Percentiles rank a stretch among this genome's conserved stretches.
Evolutionary conservation across 495 filamentous ascomycete genomes (phyloP).

Genomic region (Lasiosphaeris hirsuta): DNA sequence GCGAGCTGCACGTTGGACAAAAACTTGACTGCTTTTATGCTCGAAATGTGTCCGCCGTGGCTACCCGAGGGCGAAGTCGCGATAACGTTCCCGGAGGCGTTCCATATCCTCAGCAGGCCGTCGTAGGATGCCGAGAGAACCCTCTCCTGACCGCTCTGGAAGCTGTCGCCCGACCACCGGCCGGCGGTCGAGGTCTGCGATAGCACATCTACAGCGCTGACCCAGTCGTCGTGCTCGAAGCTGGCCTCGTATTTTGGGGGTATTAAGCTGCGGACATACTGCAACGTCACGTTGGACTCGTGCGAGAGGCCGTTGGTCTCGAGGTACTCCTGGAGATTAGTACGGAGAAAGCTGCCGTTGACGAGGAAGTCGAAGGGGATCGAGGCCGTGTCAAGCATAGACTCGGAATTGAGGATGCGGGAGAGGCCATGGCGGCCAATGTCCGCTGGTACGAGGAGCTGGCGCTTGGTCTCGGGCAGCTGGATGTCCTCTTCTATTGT

Average conservation of each 20-base stretch:
- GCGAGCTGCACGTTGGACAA: slow-evolving; percentile 71
- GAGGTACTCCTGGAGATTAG: slow-evolving; percentile 86
- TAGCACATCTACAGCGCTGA: slow-evolving; percentile 84
- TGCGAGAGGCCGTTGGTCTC: slow-evolving; percentile 78
- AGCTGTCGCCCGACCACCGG: slow-evolving; percentile 45
- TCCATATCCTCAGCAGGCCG: slow-evolving; percentile 82
- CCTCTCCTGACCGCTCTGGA: slow-evolving; percentile 48
- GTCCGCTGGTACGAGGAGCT: slow-evolving; percentile 60
- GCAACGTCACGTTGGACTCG: slow-evolving; percentile 79
- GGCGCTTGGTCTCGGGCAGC: slow-evolving; percentile 51
- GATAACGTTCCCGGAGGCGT: slow-evolving; percentile 73
- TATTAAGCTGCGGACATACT: slow-evolving; percentile 88
- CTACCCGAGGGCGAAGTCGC: slow-evolving; percentile 61
- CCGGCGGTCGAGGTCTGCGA: slow-evolving; percentile 62
- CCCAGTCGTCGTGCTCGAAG: slow-evolving; percentile 96
- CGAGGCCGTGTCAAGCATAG: slow-evolving; percentile 73
- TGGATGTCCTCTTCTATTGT: slow-evolving; percentile 55
- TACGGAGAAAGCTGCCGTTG: slow-evolving; percentile 84
- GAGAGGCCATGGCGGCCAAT: slow-evolving; percentile 89
- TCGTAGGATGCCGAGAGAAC: slow-evolving; percentile 91
- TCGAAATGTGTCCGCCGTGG: slow-evolving; percentile 67
- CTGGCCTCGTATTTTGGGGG: slow-evolving; percentile 81
- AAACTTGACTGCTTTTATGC: slow-evolving; percentile 78
- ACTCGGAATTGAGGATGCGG: slow-evolving; percentile 81
- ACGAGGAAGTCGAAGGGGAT: slow-evolving; percentile 95